These are phyloP conservation scores for Coniosporium tulheliwenetii DNA, from an alignment of 2,329 filamentous ascomycete species.

Conservation along the genomic window DNA sequence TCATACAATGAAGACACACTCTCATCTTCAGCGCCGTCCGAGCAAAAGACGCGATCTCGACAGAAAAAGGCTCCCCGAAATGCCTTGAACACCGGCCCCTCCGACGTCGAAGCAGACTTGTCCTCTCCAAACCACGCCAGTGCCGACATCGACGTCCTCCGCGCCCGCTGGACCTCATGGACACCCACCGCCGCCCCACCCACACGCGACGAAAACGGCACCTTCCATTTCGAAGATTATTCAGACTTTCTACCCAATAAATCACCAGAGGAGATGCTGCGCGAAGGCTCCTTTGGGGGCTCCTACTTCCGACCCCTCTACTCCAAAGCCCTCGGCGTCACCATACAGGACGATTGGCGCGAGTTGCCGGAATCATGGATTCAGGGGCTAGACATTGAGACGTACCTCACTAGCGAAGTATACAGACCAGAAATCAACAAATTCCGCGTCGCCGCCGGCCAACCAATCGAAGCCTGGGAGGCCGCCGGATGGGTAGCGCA, in stretches of 20 bases:
- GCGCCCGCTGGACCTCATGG: slow-evolving; percentile 30
- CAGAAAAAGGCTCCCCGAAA: too few species aligned
- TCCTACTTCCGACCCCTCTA: slow-evolving; percentile 34
- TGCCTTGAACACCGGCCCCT: too few species aligned
- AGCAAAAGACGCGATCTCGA: not conserved
- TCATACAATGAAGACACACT: slow-evolving; percentile 21
- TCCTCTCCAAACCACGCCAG: not conserved
- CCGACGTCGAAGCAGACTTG: not conserved
- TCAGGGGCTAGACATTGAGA: slow-evolving; percentile 19
- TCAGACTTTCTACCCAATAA: slow-evolving; percentile 36
- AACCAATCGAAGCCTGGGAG: slow-evolving; percentile 41
- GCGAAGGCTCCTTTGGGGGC: slow-evolving; percentile 37
- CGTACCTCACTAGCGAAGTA: slow-evolving; percentile 21
- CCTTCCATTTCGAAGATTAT: slow-evolving; percentile 30
- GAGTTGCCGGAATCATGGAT: slow-evolving; percentile 31
- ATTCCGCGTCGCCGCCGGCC: slow-evolving; percentile 35
- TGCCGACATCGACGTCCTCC: slow-evolving; percentile 14
- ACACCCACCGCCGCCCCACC: slow-evolving; percentile 21
- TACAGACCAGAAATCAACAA: slow-evolving; percentile 37
- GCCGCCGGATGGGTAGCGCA: slow-evolving; percentile 39
- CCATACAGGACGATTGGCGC: slow-evolving; percentile 29
- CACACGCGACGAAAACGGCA: slow-evolving; percentile 23
- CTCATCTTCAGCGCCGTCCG: not conserved
- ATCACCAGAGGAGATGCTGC: slow-evolving; percentile 34
- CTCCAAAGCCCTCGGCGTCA: slow-evolving; percentile 25